Evolutionary conservation across 305 asterid species (phyloP).

Genomic region (Salvia sclarea): DNA sequence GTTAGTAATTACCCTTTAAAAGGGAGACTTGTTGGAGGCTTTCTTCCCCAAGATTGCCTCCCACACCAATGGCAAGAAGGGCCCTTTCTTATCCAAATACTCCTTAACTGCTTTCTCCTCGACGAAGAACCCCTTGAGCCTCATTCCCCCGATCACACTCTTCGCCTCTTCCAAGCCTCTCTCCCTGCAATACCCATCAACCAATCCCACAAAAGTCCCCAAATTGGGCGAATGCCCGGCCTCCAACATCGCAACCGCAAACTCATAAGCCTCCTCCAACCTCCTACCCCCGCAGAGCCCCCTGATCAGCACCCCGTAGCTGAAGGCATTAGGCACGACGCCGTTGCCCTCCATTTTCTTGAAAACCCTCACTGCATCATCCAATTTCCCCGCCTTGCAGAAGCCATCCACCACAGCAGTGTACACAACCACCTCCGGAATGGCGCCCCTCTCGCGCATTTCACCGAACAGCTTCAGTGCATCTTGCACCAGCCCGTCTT

Average conservation of each 20-base stretch:
- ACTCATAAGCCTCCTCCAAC: conserved; percentile 61
- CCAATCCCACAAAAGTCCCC: conserved; percentile 59
- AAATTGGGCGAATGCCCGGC: conserved; percentile 71
- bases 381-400: conserved; percentile 70
- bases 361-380: conserved; percentile 71
- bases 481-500: conserved; percentile 84
- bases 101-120: conserved; percentile 69
- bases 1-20: conserved; percentile 30
- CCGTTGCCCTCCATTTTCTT: conserved; percentile 74
- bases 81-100: conserved; percentile 79
- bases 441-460: conserved; percentile 85
- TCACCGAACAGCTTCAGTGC: conserved; percentile 76
- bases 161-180: conserved; percentile 67
- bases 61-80: conserved; percentile 77
- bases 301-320: conserved; percentile 56
- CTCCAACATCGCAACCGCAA: conserved; percentile 63
- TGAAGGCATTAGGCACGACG: conserved; percentile 61
- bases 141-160: conserved; percentile 47
- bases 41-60: conserved; percentile 80
- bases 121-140: conserved; percentile 55
- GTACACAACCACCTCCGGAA: conserved; percentile 84
- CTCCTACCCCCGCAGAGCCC: conserved; percentile 59
- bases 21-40: conserved; percentile 54
- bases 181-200: conserved; percentile 66
- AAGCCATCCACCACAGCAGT: conserved; percentile 89